Conservation (phyloP, 164 flowering plant genomes). For the Vitis riparia region DNA sequence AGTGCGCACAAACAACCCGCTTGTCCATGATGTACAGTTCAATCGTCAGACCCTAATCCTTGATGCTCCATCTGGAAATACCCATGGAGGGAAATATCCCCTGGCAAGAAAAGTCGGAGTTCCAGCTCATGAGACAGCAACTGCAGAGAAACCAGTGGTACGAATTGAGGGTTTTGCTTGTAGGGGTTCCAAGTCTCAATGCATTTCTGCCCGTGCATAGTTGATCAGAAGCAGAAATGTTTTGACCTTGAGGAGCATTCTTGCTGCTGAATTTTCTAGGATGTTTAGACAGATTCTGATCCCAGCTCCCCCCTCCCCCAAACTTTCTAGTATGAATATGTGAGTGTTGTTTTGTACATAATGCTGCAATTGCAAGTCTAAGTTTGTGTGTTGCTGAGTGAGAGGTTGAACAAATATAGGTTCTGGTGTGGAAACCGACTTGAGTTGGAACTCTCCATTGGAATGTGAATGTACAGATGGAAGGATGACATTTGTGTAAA, state of each 20-base stretch:
- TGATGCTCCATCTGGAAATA: not conserved
- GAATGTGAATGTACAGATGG: too few species aligned
- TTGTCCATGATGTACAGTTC: conserved; percentile 9
- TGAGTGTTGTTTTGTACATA: conserved; percentile 4
- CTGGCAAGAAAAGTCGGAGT: not conserved
- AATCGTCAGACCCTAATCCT: not conserved
- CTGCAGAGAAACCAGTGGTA: not conserved
- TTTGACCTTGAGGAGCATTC: not conserved
- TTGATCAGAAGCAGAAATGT: not conserved
- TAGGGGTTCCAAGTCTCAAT: not conserved
- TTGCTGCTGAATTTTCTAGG: not conserved
- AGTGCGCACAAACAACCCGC: conserved; percentile 12
- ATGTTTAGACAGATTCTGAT: not conserved
- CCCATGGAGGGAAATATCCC: conserved; percentile 2
- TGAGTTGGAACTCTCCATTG: too few species aligned
- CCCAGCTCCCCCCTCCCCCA: not conserved
- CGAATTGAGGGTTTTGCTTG: conserved; percentile 1
- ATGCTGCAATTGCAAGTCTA: not conserved
- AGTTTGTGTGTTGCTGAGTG: conserved; percentile 2
- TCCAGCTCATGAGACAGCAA: not conserved
- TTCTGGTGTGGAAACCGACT: too few species aligned
- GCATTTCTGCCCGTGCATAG: conserved; percentile 1
- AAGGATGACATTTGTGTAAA: too few species aligned
- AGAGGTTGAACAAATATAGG: not conserved
- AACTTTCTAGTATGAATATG: not conserved